Evolutionary conservation across 2,329 filamentous ascomycete species (phyloP).

Genomic region (Colletotrichum chlorophyti): DNA sequence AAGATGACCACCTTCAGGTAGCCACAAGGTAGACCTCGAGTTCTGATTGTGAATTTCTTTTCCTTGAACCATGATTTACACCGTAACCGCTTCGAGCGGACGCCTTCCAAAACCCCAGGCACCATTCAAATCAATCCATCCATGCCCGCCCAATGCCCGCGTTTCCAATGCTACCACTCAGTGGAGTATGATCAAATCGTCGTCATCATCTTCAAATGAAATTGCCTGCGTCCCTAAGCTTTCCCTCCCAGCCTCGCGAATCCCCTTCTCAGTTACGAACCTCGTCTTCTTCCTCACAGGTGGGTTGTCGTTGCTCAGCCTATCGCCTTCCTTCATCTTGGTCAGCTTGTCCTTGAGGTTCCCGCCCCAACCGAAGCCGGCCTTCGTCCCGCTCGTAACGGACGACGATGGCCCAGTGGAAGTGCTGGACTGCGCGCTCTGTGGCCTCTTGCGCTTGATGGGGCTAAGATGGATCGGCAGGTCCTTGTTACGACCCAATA

Average conservation of each 20-base stretch:
- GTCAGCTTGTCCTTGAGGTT: constrained; percentile 61
- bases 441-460: constrained; percentile 66
- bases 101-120: constrained; percentile 13
- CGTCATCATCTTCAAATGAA: constrained; percentile 47
- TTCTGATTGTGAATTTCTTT: neutral
- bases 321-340: constrained; percentile 68
- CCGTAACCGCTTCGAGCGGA: constrained; percentile 3
- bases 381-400: constrained; percentile 31
- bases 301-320: constrained; percentile 40
- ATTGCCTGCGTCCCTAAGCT: constrained; percentile 60
- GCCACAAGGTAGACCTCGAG: neutral
- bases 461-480: constrained; percentile 63
- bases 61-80: neutral
- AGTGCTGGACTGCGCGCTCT: constrained; percentile 50
- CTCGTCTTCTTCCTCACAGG: constrained; percentile 76
- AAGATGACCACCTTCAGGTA: neutral
- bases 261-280: constrained; percentile 81
- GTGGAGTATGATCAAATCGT: constrained; percentile 56
- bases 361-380: constrained; percentile 63
- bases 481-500: constrained; percentile 46
- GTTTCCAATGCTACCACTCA: constrained; percentile 15
- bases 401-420: constrained; percentile 32
- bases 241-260: constrained; percentile 77
- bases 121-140: neutral
- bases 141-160: too few relatives aligned